These are phyloP conservation scores for Neurospora hispaniola DNA, from an alignment of 495 filamentous ascomycete genomes.

Conservation along the genomic window DNA sequence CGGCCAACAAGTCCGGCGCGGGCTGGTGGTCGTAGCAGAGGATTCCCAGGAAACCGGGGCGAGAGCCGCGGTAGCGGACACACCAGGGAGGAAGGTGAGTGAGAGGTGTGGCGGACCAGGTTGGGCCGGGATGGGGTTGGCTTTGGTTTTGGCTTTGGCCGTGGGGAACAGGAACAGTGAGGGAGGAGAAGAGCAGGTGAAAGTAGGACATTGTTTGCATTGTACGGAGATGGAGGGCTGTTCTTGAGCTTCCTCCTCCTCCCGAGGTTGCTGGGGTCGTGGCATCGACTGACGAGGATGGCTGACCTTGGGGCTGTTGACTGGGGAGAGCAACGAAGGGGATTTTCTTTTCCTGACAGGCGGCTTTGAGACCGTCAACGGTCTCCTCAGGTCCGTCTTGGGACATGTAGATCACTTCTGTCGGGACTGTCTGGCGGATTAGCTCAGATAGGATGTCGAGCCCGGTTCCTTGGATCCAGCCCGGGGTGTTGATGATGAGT, in stretches of 20 bases:
- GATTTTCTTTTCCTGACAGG: constrained; percentile 15
- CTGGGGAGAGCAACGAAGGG: constrained; percentile 41
- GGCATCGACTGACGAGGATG: constrained; percentile 36
- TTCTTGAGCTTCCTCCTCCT: constrained; percentile 32
- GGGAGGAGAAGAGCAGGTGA: constrained; percentile 28
- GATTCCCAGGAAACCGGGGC: constrained; percentile 28
- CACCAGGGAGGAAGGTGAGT: constrained; percentile 29
- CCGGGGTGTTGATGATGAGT: constrained; percentile 71
- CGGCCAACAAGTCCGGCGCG: constrained; percentile 24
- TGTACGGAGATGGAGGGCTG: constrained; percentile 55
- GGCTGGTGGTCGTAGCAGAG: constrained; percentile 39
- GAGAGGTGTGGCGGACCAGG: constrained; percentile 30
- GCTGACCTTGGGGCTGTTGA: constrained; percentile 21
- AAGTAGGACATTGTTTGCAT: constrained; percentile 83
- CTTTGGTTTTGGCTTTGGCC: neutral
- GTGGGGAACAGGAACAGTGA: neutral
- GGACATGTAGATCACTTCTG: constrained; percentile 67
- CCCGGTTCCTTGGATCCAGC: constrained; percentile 71
- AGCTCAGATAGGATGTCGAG: constrained; percentile 59
- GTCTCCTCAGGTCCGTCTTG: constrained; percentile 57
- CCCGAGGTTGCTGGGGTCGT: constrained; percentile 29
- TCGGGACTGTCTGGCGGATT: constrained; percentile 36
- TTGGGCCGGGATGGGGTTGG: neutral
- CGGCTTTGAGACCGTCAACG: constrained; percentile 42
- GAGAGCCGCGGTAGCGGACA: constrained; percentile 25